A percentile compares a stretch with the other conserved stretches of the same genome.
phyloP scores from a whole-genome alignment of 2,329 filamentous ascomycete species.

The Penicillium sp. region DNA sequence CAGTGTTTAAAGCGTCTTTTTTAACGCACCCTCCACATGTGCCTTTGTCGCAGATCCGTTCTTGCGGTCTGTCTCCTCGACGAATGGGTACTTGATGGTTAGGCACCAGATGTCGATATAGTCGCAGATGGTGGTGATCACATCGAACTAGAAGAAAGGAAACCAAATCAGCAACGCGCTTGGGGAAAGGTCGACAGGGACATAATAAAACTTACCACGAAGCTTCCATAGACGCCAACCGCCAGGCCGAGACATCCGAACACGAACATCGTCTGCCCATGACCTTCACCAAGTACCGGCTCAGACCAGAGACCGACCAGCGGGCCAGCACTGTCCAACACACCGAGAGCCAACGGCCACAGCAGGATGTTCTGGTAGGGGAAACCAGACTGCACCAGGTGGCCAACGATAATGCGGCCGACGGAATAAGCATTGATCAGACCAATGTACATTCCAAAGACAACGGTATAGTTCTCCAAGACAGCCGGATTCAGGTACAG shows the following conservation, averaged over 20 bases:
- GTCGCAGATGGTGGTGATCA: slow-evolving; percentile 97
- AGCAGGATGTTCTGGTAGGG: slow-evolving; percentile 87
- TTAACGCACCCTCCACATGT: slow-evolving; percentile 19
- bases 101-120: slow-evolving; percentile 98
- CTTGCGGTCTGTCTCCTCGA: slow-evolving; percentile 37
- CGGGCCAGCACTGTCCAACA: slow-evolving; percentile 79
- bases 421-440: slow-evolving; percentile 93
- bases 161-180: background rate
- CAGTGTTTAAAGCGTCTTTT: slow-evolving; percentile 24
- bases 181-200: background rate
- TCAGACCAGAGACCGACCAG: slow-evolving; percentile 68
- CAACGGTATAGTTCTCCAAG: slow-evolving; percentile 77
- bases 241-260: slow-evolving; percentile 84
- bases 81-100: slow-evolving; percentile 83
- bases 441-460: slow-evolving; percentile 85
- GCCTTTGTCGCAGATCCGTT: slow-evolving; percentile 29
- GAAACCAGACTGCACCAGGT: slow-evolving; percentile 83
- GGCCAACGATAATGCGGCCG: slow-evolving; percentile 92
- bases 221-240: slow-evolving; percentile 92
- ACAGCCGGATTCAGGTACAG: slow-evolving; percentile 83
- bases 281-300: slow-evolving; percentile 65
- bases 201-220: slow-evolving; percentile 62
- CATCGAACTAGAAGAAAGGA: slow-evolving; percentile 61
- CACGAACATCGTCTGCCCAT: slow-evolving; percentile 90
- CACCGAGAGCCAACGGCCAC: slow-evolving; percentile 73